Conservation (phyloP, 2,329 filamentous ascomycete species). For the Penicillium verrucosum region DNA sequence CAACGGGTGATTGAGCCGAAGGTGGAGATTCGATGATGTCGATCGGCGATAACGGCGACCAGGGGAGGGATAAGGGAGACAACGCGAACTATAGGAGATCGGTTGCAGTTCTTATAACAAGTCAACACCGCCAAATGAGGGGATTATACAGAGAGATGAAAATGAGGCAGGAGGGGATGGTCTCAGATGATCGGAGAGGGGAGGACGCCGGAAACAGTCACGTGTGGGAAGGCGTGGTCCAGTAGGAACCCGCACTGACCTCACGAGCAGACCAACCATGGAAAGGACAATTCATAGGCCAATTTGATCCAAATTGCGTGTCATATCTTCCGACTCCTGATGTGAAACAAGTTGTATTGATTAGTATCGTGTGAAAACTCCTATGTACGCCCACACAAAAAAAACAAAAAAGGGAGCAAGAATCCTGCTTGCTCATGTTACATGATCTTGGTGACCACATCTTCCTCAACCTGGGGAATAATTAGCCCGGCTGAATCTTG, state of each 20-base stretch:
- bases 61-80: conserved; percentile 15
- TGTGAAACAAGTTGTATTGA: conserved; percentile 29
- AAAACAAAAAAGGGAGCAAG: conserved; percentile 3
- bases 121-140: conserved; percentile 37
- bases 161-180: conserved; percentile 14
- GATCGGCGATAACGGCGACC: conserved; percentile 43
- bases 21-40: conserved; percentile 23
- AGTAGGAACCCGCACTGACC: conserved; percentile 41
- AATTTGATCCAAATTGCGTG: conserved; percentile 26
- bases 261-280: conserved; percentile 32
- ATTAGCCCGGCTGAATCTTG: conserved; percentile 39
- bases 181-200: not conserved
- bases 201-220: conserved; percentile 32
- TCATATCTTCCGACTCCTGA: conserved; percentile 32
- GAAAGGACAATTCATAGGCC: conserved; percentile 21
- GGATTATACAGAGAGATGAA: conserved; percentile 13
- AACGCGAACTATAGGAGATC: conserved; percentile 10
- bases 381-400: conserved; percentile 25
- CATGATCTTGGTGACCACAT: conserved; percentile 82
- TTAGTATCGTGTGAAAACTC: conserved; percentile 31
- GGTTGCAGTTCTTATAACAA: conserved; percentile 10
- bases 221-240: conserved; percentile 34
- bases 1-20: conserved; percentile 10
- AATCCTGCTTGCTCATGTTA: conserved; percentile 45
- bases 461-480: conserved; percentile 73